A percentile compares a stretch with the other conserved stretches of the same genome.
phyloP scores from a whole-genome alignment of 2,329 filamentous ascomycete species.

The Monosporascus sp. region DNA sequence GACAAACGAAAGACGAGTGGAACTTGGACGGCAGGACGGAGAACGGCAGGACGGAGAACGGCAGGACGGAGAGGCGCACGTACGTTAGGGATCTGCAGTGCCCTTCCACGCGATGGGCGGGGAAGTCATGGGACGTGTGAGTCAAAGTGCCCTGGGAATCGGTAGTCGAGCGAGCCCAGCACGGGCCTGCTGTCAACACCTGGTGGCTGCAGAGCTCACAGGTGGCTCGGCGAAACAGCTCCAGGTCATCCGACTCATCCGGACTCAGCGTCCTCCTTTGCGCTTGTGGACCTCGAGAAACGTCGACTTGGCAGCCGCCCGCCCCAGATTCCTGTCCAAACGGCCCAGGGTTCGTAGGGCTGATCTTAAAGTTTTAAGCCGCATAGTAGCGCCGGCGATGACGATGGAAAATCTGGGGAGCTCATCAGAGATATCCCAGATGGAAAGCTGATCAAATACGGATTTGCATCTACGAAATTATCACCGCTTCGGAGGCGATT shows the following conservation, averaged over 20 bases:
- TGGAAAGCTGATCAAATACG: constrained; percentile 19
- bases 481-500: not conserved
- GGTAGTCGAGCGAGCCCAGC: too few relatives aligned
- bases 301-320: not conserved
- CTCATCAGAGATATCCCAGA: constrained; percentile 14
- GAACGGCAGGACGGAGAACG: not conserved
- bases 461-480: constrained; percentile 9
- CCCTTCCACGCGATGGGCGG: not conserved
- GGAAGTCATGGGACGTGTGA: not conserved
- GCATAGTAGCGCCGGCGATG: constrained; percentile 31
- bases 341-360: constrained; percentile 25
- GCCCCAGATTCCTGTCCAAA: constrained; percentile 14
- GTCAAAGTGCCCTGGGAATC: too few relatives aligned
- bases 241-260: not conserved
- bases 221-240: too few relatives aligned
- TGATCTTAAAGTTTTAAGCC: constrained; percentile 29
- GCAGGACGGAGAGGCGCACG: not conserved
- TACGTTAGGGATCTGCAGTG: not conserved
- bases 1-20: not conserved
- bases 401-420: constrained; percentile 26
- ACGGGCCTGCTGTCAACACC: not conserved
- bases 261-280: not conserved
- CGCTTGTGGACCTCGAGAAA: not conserved
- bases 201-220: not conserved
- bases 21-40: not conserved